phyloP scores from a whole-genome alignment of 1,139 yeast genomes.

The Spathaspora sp. region DNA sequence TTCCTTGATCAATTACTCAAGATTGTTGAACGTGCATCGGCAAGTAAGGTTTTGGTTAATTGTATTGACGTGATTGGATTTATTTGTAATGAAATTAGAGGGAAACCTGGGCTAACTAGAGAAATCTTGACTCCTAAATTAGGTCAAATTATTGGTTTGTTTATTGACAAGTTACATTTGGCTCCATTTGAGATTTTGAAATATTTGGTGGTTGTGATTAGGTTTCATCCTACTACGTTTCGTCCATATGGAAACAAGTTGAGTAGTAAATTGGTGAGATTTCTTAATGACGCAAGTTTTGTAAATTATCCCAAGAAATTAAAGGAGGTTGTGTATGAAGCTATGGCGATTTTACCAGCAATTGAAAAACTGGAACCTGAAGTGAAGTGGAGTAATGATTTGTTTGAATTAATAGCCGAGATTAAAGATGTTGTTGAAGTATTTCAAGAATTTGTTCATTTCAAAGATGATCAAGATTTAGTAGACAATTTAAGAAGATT shows the following conservation, averaged over 20 bases:
- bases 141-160: conserved; percentile 56
- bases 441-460: conserved; percentile 57
- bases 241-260: conserved; percentile 73
- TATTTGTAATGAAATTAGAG: conserved; percentile 60
- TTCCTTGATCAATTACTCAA: conserved; percentile 58
- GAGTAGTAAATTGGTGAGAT: conserved; percentile 42
- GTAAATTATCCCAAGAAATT: conserved; percentile 34
- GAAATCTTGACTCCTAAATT: conserved; percentile 82
- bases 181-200: conserved; percentile 45
- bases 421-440: conserved; percentile 51
- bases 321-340: conserved; percentile 43
- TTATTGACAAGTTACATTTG: conserved; percentile 45
- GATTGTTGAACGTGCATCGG: conserved; percentile 52
- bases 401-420: conserved; percentile 40
- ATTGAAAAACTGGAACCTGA: conserved; percentile 54
- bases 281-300: conserved; percentile 31
- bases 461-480: conserved; percentile 53
- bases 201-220: conserved; percentile 50
- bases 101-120: conserved; percentile 81
- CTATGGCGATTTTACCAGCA: conserved; percentile 59
- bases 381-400: conserved; percentile 47
- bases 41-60: conserved; percentile 44
- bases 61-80: conserved; percentile 49
- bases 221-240: conserved; percentile 73
- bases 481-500: conserved; percentile 31